Percentiles rank a stretch among this genome's conserved stretches.
Evolutionary conservation across 805 yeast genomes (phyloP).

Genomic region (Saturnispora gosingensis): DNA sequence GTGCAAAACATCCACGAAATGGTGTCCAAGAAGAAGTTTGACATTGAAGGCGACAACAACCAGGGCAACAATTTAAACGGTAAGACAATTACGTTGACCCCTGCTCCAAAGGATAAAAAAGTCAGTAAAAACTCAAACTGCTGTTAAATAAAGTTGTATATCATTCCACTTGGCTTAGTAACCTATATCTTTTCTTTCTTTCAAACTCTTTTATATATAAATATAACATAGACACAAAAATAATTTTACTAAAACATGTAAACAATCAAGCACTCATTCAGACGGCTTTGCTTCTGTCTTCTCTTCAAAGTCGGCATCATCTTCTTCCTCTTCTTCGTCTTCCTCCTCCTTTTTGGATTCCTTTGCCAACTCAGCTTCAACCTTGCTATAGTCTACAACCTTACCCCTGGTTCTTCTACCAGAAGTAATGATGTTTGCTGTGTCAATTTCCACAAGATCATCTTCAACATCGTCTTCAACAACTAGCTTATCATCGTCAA

Average conservation of each 20-base stretch:
- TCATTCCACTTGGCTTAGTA: background rate
- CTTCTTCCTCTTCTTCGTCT: slow-evolving; percentile 21
- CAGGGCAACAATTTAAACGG: slow-evolving; percentile 40
- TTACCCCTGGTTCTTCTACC: slow-evolving; percentile 90
- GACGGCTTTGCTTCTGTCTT: slow-evolving; percentile 15
- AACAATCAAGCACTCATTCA: background rate
- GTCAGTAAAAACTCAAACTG: slow-evolving; percentile 52
- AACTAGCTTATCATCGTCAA: slow-evolving; percentile 43
- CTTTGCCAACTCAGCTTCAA: slow-evolving; percentile 58
- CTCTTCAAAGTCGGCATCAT: slow-evolving; percentile 44
- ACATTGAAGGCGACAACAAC: slow-evolving; percentile 59
- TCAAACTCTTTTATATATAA: background rate
- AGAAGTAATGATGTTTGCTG: slow-evolving; percentile 70
- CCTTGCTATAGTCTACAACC: slow-evolving; percentile 75
- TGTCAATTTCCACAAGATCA: slow-evolving; percentile 70
- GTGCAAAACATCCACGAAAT: slow-evolving; percentile 89
- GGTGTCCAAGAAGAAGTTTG: slow-evolving; percentile 89
- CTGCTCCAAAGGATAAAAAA: slow-evolving; percentile 77
- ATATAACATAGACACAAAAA: background rate
- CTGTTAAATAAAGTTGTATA: slow-evolving; percentile 38
- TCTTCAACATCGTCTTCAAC: slow-evolving; percentile 69
- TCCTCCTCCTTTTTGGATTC: slow-evolving; percentile 36
- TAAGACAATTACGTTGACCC: slow-evolving; percentile 86
- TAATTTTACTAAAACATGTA: background rate
- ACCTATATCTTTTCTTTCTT: background rate